Evolutionary conservation across 1,284 basidiomycete genomes (phyloP), one percentile per base, ranked within the genome.

Genomic region (Sanguinoderma infundibulare): DNA sequence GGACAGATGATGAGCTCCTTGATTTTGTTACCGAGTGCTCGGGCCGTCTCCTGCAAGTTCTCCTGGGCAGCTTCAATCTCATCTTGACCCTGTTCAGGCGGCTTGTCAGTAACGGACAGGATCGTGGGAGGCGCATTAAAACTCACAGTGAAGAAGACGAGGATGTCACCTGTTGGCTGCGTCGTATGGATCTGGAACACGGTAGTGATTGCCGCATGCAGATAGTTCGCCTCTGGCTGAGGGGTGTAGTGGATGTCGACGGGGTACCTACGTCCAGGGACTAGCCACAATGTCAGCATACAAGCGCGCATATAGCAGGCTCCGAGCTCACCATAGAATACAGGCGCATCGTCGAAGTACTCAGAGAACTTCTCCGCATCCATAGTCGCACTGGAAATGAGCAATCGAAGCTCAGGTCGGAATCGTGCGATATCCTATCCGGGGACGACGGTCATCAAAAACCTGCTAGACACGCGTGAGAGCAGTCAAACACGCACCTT

Each of bases 181-280:
- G 97, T 98, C 1, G 96, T 98, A 75, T 99, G 98, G 49, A 99
- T 99, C 75, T 99, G 98, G 78, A 99, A 98, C 30, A 99, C 89
- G 7, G 98, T 99, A 5, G 97, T 99, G 72, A 99, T 97, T 32
- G 97, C 95, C 6, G 98, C 98, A 73, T 99, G 96, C 32, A 99
- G 87, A 73, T 99, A 99, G 76, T 99, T 98, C 50, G 96, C 96
- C 79, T 98, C 96, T 0, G 96, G 96, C 73, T 98, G 95, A 22
- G 95, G 95, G 34, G 95, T 99, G 80, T 98, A 98, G 75, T 98
- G 96, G 64, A 99, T 97, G 73, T 99, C 98, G 62, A 99, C 98
- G 12, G 98, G 96, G 77, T 96, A 99, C 69, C 94, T 89, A 69
- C 98, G 92, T 67, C 98, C 98, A 62, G 98, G 98, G 46, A 99